A percentile compares a stretch with the other conserved stretches of the same genome.
phyloP scores from a whole-genome alignment of 1,139 yeast genomes.

The Geotrichum bryndzae region DNA sequence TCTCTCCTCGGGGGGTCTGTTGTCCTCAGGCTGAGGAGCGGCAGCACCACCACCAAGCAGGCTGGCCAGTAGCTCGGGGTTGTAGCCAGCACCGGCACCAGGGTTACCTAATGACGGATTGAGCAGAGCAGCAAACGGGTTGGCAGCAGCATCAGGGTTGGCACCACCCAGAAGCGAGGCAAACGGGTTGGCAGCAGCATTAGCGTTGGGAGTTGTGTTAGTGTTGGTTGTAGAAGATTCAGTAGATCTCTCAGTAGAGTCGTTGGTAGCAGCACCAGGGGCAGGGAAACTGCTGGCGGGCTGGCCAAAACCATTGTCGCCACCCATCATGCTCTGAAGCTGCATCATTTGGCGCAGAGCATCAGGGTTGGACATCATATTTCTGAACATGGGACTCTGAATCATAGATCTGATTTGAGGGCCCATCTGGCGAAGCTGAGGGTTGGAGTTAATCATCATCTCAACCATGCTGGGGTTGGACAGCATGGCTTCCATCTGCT shows the following conservation, averaged over 20 bases:
- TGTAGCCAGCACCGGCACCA: constrained; percentile 18
- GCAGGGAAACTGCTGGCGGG: constrained; percentile 40
- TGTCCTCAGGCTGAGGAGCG: constrained; percentile 48
- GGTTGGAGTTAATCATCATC: constrained; percentile 72
- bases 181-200: constrained; percentile 28
- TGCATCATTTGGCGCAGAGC: constrained; percentile 71
- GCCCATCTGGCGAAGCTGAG: constrained; percentile 75
- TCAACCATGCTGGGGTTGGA: constrained; percentile 82
- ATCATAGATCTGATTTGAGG: constrained; percentile 84
- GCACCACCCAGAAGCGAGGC: constrained; percentile 24
- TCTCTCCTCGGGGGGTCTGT: constrained; percentile 92
- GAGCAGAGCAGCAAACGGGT: constrained; percentile 25
- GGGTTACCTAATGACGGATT: constrained; percentile 19
- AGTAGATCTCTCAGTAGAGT: constrained; percentile 20
- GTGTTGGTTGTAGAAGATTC: constrained; percentile 18
- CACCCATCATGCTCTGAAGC: constrained; percentile 51
- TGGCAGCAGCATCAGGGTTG: constrained; percentile 21
- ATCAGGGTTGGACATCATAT: constrained; percentile 52
- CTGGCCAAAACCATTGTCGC: constrained; percentile 20
- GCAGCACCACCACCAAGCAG: constrained; percentile 23
- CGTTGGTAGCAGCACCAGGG: constrained; percentile 38
- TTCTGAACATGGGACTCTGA: constrained; percentile 77
- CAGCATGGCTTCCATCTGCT: constrained; percentile 73
- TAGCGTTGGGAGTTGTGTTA: constrained; percentile 15
- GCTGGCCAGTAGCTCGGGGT: constrained; percentile 24